Evolutionary conservation across 1,284 basidiomycete species (phyloP), one percentile per base, ranked within the genome.

Genomic region (Agaricales sp.): DNA sequence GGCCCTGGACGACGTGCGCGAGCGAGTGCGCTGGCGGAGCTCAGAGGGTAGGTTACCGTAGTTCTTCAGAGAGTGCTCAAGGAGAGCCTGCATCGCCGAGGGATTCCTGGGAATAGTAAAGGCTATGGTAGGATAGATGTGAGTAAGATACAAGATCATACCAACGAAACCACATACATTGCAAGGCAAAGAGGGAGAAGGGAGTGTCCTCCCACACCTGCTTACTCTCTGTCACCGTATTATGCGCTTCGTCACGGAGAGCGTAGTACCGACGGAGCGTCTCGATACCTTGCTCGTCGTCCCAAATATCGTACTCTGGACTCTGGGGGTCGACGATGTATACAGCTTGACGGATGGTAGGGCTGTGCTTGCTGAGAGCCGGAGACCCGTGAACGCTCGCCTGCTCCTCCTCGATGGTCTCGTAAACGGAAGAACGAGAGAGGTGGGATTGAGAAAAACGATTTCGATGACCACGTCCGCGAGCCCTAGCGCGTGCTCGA

Each of bases 361-460:
- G 67, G 22, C 58, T 60, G 47, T 53, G 39, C 25, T 57, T 61
- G 45, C 62, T 66, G 54, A 58, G 66, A 6, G 63, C 47, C 14
- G 61, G 24, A 0, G 64, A 58, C 3, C 52, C 23, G 45, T 61
- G 62, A 16, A 59, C 52, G 0, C 71, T 63, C 1, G 68, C 69
- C 4, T 70, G 61, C 54, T 89, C 87, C 54, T 89, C 85, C 47
- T 85, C 71, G 49, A 90, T 89, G 0, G 82, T 87, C 59, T 87
- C 85, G 52, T 87, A 87, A 1, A 86, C 71, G 0, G 86, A 88
- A 0, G 78, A 68, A 2, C 81, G 71, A 8, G 82, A 82, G 12
- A 73, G 72, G 20, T 74, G 75, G 43, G 74, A 71, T 49, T 79
- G 73, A 11, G 84, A 86, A 46, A 78, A 73, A 2, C 82, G 75